phyloP scores from a whole-genome alignment of 306 rosid species.

The Pueraria montana region DNA sequence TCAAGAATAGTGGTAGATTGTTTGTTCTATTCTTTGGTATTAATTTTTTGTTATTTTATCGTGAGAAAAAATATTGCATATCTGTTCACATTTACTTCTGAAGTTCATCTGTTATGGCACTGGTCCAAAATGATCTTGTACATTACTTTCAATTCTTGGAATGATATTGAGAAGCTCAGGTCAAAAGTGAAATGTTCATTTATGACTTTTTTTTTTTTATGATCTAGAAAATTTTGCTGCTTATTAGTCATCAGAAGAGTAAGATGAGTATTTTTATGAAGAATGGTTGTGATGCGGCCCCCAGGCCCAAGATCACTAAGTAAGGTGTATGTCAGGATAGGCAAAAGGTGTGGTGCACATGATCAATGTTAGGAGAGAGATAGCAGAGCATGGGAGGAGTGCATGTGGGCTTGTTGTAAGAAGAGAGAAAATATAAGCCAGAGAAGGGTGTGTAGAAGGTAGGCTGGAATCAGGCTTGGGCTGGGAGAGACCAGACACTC shows the following conservation, averaged over 20 bases:
- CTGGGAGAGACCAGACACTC: neutral
- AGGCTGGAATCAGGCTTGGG: neutral
- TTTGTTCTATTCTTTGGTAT: slow-evolving; percentile 14
- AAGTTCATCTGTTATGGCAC: slow-evolving; percentile 33
- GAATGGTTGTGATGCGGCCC: neutral
- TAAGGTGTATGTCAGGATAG: neutral
- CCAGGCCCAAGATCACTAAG: neutral
- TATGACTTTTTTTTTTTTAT: neutral
- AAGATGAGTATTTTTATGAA: neutral
- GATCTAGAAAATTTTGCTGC: slow-evolving; percentile 5
- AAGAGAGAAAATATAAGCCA: neutral
- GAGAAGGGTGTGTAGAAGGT: slow-evolving; percentile 1
- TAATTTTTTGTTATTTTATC: slow-evolving; percentile 24
- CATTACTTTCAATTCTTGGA: neutral
- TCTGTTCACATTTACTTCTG: slow-evolving; percentile 13
- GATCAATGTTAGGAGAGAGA: neutral
- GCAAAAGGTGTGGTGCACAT: neutral
- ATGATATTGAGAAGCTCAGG: slow-evolving; percentile 33
- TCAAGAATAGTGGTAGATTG: slow-evolving; percentile 2
- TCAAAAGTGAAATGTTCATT: slow-evolving; percentile 35
- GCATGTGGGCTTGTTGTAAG: neutral
- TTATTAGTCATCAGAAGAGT: slow-evolving; percentile 7
- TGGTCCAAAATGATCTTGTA: neutral
- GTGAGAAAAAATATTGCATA: neutral
- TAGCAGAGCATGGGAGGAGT: neutral